These are phyloP conservation scores for Letharia lupina DNA, from an alignment of 495 filamentous ascomycete genomes.

Conservation along the genomic window DNA sequence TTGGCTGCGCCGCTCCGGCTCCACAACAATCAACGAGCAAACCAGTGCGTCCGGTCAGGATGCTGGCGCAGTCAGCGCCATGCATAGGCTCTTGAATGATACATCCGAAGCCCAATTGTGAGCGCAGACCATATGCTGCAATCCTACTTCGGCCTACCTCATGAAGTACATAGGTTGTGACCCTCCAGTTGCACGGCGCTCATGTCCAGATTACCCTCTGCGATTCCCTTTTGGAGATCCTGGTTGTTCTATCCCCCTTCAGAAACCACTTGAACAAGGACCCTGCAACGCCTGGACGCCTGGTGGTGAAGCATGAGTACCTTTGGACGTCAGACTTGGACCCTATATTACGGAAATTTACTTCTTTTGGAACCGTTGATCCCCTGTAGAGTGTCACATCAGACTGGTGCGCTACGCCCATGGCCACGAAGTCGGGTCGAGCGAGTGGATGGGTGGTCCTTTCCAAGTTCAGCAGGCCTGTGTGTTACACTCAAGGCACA, in stretches of 20 bases:
- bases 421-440: background rate
- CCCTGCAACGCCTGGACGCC: background rate
- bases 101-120: constrained; percentile 5
- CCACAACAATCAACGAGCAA: background rate
- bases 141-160: background rate
- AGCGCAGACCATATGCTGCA: background rate
- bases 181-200: background rate
- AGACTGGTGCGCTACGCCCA: background rate
- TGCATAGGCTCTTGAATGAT: constrained; percentile 13
- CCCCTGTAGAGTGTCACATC: background rate
- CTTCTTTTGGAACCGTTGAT: background rate
- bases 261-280: background rate
- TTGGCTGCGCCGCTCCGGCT: constrained; percentile 14
- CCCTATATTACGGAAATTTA: background rate
- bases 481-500: background rate
- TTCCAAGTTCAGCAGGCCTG: background rate
- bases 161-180: background rate
- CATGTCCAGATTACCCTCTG: background rate
- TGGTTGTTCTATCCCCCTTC: background rate
- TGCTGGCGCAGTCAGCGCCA: constrained; percentile 6
- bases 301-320: background rate
- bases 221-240: background rate
- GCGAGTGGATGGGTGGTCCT: background rate
- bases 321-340: background rate
- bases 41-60: constrained; percentile 7